phyloP scores from a whole-genome alignment of 352 stramenopile genomes.

The Thalassiosira allenii region DNA sequence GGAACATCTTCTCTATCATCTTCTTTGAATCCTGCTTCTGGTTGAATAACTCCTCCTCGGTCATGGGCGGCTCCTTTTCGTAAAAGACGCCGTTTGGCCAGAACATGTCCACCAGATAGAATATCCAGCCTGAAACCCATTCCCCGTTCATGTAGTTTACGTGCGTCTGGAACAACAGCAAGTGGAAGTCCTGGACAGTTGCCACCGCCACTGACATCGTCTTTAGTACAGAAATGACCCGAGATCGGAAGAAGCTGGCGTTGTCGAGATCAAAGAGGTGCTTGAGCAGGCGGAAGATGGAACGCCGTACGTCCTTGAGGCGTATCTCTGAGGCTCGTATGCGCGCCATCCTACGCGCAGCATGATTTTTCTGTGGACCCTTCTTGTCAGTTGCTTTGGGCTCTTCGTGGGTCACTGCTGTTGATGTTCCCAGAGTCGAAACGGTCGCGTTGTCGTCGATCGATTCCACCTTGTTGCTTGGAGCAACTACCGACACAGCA shows the following conservation, averaged over 20 bases:
- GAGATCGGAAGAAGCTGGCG: slow-evolving; percentile 83
- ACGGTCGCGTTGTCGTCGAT: slow-evolving; percentile 32
- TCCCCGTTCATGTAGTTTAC: slow-evolving; percentile 77
- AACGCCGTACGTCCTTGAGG: slow-evolving; percentile 76
- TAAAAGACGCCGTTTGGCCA: slow-evolving; percentile 85
- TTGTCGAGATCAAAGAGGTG: slow-evolving; percentile 86
- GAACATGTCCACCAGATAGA: slow-evolving; percentile 75
- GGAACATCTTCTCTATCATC: slow-evolving; percentile 75
- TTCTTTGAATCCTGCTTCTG: slow-evolving; percentile 64
- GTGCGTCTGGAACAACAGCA: slow-evolving; percentile 79
- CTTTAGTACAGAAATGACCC: slow-evolving; percentile 82
- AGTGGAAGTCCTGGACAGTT: slow-evolving; percentile 77
- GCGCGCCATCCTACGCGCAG: slow-evolving; percentile 56
- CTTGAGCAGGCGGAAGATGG: slow-evolving; percentile 77
- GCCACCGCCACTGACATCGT: slow-evolving; percentile 84
- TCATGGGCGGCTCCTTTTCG: slow-evolving; percentile 55
- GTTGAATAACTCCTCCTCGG: slow-evolving; percentile 59
- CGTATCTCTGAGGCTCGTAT: slow-evolving; percentile 79
- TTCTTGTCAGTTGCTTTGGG: slow-evolving; percentile 18
- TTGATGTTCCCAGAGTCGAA: slow-evolving; percentile 19
- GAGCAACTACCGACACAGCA: too few species aligned
- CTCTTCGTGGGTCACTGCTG: slow-evolving; percentile 21
- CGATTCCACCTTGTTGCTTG: slow-evolving; percentile 24
- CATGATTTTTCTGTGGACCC: slow-evolving; percentile 47
- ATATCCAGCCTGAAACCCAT: slow-evolving; percentile 72